These are phyloP conservation scores for Stellera chamaejasme DNA, from an alignment of 345 rosid genomes.

Conservation along the genomic window DNA sequence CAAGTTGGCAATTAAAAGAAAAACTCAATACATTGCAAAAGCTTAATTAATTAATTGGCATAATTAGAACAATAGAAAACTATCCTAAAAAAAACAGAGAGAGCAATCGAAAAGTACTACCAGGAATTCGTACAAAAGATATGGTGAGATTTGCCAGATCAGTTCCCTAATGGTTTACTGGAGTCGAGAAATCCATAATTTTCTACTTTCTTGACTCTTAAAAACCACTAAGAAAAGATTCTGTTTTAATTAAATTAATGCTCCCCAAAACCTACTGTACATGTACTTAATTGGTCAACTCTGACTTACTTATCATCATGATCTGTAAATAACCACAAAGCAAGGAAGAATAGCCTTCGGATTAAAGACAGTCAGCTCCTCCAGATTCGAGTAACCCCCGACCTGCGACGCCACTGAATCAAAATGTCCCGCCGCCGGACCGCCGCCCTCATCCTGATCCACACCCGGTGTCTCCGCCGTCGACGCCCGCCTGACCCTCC, in stretches of 20 bases:
- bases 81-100: too few relatives aligned
- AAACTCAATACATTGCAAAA: too few relatives aligned
- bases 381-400: constrained; percentile 67
- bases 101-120: too few relatives aligned
- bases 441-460: constrained; percentile 18
- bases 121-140: too few relatives aligned
- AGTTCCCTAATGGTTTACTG: too few relatives aligned
- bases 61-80: too few relatives aligned
- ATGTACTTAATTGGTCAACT: constrained; percentile 17
- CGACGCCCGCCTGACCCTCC: constrained; percentile 53
- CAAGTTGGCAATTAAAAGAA: too few relatives aligned
- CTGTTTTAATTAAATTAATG: too few relatives aligned
- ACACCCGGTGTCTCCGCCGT: constrained; percentile 9
- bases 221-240: background rate
- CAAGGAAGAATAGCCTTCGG: constrained; percentile 93
- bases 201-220: too few relatives aligned
- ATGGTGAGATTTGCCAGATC: too few relatives aligned
- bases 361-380: constrained; percentile 74
- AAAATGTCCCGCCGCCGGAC: constrained; percentile 30
- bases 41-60: too few relatives aligned
- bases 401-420: constrained; percentile 73
- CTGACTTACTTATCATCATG: constrained; percentile 18
- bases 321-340: constrained; percentile 85
- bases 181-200: too few relatives aligned
- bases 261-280: background rate